Conservation (phyloP, 2,329 filamentous ascomycete genomes). For the Pseudogymnoascus sp. region DNA sequence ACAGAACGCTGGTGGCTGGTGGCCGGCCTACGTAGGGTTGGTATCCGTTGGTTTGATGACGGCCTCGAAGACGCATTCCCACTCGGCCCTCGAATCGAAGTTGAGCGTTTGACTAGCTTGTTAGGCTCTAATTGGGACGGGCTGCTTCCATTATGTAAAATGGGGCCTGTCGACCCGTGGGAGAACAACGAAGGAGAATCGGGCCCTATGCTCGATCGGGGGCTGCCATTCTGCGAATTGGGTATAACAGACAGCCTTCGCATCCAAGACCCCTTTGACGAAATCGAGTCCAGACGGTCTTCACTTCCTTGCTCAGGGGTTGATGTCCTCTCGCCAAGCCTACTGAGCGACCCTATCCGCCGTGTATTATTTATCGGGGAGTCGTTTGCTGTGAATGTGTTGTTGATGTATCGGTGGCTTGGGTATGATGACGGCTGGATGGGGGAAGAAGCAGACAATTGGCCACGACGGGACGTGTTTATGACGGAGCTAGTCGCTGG, state of each 20-base stretch:
- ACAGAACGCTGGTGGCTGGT: slow-evolving; percentile 72
- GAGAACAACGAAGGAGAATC: slow-evolving; percentile 61
- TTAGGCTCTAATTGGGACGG: slow-evolving; percentile 51
- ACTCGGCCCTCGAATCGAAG: slow-evolving; percentile 43
- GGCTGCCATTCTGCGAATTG: slow-evolving; percentile 54
- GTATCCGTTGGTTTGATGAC: slow-evolving; percentile 52
- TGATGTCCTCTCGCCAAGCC: slow-evolving; percentile 18
- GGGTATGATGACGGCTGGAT: slow-evolving; percentile 13
- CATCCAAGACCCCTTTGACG: slow-evolving; percentile 63
- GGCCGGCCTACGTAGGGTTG: slow-evolving; percentile 61
- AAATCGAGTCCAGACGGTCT: slow-evolving; percentile 43
- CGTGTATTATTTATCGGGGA: slow-evolving; percentile 16
- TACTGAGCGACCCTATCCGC: slow-evolving; percentile 20
- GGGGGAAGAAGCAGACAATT: slow-evolving; percentile 3
- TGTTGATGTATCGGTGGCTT: slow-evolving; percentile 13
- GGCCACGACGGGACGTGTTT: slow-evolving; percentile 16
- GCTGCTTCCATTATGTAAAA: slow-evolving; percentile 36
- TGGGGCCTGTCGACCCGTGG: slow-evolving; percentile 57
- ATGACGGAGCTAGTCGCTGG: slow-evolving; percentile 24
- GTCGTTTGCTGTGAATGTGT: slow-evolving; percentile 17
- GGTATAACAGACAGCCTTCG: slow-evolving; percentile 60
- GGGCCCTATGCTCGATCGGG: slow-evolving; percentile 55
- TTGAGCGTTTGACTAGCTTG: slow-evolving; percentile 67
- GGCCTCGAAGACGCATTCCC: slow-evolving; percentile 36
- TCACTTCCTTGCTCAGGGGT: slow-evolving; percentile 18